Evolutionary conservation across 345 rosid species (phyloP).

Genomic region (Viola odorata): DNA sequence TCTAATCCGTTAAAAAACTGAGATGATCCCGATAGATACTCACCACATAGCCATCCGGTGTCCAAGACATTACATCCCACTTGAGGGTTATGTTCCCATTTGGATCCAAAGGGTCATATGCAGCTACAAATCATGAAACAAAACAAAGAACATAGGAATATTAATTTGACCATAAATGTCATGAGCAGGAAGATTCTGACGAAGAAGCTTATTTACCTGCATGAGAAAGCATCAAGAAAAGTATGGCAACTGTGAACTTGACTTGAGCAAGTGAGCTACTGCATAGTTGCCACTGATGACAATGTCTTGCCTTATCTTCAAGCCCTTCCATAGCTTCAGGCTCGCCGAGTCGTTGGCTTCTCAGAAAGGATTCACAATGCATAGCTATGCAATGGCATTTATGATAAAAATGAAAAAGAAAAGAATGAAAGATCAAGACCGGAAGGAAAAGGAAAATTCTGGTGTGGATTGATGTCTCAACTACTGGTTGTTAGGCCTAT

Average conservation of each 20-base stretch:
- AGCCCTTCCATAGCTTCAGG: slow-evolving; percentile 21
- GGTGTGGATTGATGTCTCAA: slow-evolving; percentile 27
- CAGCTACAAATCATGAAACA: slow-evolving; percentile 28
- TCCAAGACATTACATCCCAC: slow-evolving; percentile 77
- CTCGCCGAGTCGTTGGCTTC: slow-evolving; percentile 5
- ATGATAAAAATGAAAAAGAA: slow-evolving; percentile 18
- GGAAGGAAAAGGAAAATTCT: no score
- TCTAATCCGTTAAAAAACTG: not conserved
- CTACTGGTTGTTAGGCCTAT: slow-evolving; percentile 33
- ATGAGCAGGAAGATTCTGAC: not conserved
- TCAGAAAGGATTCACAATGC: slow-evolving; percentile 11
- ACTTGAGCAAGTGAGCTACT: slow-evolving; percentile 11
- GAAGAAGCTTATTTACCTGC: slow-evolving; percentile 29
- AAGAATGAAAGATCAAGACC: not conserved
- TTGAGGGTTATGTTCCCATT: slow-evolving; percentile 69
- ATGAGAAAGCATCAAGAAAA: slow-evolving; percentile 25
- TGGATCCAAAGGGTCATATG: slow-evolving; percentile 75
- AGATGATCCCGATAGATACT: slow-evolving; percentile 5
- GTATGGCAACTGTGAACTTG: slow-evolving; percentile 22
- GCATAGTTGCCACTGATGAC: slow-evolving; percentile 4
- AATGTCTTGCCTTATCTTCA: not conserved
- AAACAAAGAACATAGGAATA: not conserved
- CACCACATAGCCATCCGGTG: slow-evolving; percentile 72
- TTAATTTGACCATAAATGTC: not conserved
- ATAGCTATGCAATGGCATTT: not conserved